phyloP scores from a whole-genome alignment of 495 filamentous ascomycete genomes.

The Letharia columbiana region DNA sequence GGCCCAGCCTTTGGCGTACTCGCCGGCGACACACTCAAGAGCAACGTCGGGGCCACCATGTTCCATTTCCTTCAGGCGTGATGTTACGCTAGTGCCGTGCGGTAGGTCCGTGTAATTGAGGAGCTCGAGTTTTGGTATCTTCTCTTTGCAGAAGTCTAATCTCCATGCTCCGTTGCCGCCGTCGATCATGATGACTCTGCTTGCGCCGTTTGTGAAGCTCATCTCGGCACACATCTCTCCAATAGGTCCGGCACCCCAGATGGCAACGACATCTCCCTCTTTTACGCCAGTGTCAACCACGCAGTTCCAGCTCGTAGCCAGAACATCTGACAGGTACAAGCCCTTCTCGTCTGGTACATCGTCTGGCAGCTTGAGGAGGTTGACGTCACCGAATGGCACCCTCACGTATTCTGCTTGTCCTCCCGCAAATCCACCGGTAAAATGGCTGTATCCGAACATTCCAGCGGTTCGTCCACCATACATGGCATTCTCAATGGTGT shows the following conservation, averaged over 20 bases:
- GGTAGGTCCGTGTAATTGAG: slow-evolving; percentile 49
- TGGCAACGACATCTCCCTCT: slow-evolving; percentile 68
- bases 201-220: slow-evolving; percentile 61
- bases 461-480: slow-evolving; percentile 64
- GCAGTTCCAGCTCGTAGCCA: slow-evolving; percentile 69
- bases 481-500: slow-evolving; percentile 59
- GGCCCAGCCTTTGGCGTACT: slow-evolving; percentile 76
- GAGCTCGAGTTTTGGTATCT: slow-evolving; percentile 53
- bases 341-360: slow-evolving; percentile 81
- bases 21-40: slow-evolving; percentile 76
- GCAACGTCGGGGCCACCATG: slow-evolving; percentile 65
- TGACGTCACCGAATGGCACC: slow-evolving; percentile 74
- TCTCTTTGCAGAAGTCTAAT: slow-evolving; percentile 55
- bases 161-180: slow-evolving; percentile 53
- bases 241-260: slow-evolving; percentile 72
- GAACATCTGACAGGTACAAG: slow-evolving; percentile 73
- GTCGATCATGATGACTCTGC: slow-evolving; percentile 74
- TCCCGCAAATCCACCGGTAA: slow-evolving; percentile 82
- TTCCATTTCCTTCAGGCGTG: slow-evolving; percentile 63
- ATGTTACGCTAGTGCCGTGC: slow-evolving; percentile 52
- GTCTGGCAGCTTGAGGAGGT: slow-evolving; percentile 71
- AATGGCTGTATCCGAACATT: slow-evolving; percentile 50
- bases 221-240: slow-evolving; percentile 76
- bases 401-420: slow-evolving; percentile 84
- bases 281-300: slow-evolving; percentile 80